Evolutionary conservation across 2,329 filamentous ascomycete species (phyloP), one percentile per base, ranked within the genome.

Genomic region (Hysterium pulicare): DNA sequence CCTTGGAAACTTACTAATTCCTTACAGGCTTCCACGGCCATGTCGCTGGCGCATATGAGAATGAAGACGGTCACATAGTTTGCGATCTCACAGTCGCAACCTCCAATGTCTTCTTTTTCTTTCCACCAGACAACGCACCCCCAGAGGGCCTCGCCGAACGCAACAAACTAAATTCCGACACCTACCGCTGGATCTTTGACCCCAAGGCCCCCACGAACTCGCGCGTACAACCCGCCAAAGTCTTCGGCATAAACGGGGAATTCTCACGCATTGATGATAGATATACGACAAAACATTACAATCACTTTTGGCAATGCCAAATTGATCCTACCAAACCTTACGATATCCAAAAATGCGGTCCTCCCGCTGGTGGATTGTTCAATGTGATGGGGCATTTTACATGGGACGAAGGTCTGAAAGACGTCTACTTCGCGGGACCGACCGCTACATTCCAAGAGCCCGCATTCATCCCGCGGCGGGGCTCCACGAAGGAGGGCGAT

Each of bases 391-490:
- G 58, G 0, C 59, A 62, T 36, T 61, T 50, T 28, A 54, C 60
- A 22, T 64, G 59, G 58, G 55, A 60, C 8, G 60, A 53, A 1
- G 57, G 61, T 1, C 49, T 55, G 38, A 64, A 57, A 10, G 55
- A 61, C 38, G 61, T 50, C 21, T 69, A 55, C 40, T 69, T 56
- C 47, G 64, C 59, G 16, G 67, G 64, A 1, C 63, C 59, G 20
- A 65, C 58, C 8, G 61, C 65, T 20, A 73, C 73, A 0, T 73
- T 77, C 46, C 76, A 79, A 53, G 76, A 79, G 47, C 76, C 76
- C 0, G 70, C 74, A 0, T 79, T 79, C 43, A 71, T 79, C 10
- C 75, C 76, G 0, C 61, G 64, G 23, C 55, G 56, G 0, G 61
- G 66, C 2, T 63, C 62, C 16, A 67, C 61, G 0, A 58, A 42